These are phyloP conservation scores for Verticillium klebahnii DNA, from an alignment of 2,329 filamentous ascomycete species.

Conservation along the genomic window DNA sequence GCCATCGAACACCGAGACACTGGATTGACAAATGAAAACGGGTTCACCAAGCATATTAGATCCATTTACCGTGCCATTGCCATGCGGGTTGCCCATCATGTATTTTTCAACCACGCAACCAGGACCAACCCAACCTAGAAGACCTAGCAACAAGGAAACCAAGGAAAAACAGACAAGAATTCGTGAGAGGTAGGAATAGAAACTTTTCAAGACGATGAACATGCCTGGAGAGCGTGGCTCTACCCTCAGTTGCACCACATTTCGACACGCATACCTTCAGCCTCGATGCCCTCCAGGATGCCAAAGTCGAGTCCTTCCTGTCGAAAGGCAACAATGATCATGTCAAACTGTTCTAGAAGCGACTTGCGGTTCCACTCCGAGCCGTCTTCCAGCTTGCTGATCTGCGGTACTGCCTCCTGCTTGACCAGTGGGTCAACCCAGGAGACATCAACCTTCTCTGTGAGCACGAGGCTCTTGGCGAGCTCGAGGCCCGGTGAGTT, in stretches of 20 bases:
- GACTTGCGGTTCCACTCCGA: constrained; percentile 30
- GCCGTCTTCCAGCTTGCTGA: constrained; percentile 28
- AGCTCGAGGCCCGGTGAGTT: constrained; percentile 43
- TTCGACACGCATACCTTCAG: constrained; percentile 26
- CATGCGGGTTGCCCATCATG: neutral
- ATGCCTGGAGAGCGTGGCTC: neutral
- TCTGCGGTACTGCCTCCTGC: constrained; percentile 34
- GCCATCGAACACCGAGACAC: neutral
- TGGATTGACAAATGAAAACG: no score
- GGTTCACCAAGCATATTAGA: neutral
- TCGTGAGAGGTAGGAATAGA: neutral
- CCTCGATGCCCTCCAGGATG: constrained; percentile 27
- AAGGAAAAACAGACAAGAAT: neutral
- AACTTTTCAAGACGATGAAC: no score
- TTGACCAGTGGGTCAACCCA: constrained; percentile 40
- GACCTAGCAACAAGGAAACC: no score
- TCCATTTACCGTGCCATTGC: neutral
- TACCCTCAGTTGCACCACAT: constrained; percentile 28
- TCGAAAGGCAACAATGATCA: constrained; percentile 37
- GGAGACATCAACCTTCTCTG: constrained; percentile 32
- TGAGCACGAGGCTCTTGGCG: constrained; percentile 28
- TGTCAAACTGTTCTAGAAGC: constrained; percentile 32
- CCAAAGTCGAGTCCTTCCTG: constrained; percentile 37
- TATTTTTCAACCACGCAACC: neutral
- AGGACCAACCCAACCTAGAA: neutral